phyloP scores from a whole-genome alignment of 441 rosid species.

The Kokia cookei region DNA sequence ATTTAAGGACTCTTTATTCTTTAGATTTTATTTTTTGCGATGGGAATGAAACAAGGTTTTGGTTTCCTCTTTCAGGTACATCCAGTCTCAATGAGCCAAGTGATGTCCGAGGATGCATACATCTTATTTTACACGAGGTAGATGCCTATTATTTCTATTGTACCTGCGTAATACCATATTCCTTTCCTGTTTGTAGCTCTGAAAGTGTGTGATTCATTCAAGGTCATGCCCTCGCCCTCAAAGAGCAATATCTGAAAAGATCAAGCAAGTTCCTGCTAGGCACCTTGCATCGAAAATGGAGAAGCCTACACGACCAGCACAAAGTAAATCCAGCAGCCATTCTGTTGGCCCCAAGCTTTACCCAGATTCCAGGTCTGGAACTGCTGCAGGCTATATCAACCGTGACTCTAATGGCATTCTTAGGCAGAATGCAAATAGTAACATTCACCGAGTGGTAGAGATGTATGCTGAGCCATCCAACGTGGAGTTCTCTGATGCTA shows the following conservation, averaged over 20 bases:
- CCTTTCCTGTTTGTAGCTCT: background rate
- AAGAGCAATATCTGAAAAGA: slow-evolving; percentile 29
- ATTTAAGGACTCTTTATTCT: background rate
- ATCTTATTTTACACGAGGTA: slow-evolving; percentile 86
- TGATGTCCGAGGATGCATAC: slow-evolving; percentile 93
- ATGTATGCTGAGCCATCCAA: slow-evolving; percentile 10
- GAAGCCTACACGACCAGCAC: slow-evolving; percentile 31
- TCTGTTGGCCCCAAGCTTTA: slow-evolving; percentile 18
- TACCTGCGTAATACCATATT: background rate
- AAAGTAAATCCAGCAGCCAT: slow-evolving; percentile 28
- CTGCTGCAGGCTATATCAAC: slow-evolving; percentile 4
- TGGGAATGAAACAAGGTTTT: background rate
- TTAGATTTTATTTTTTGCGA: background rate
- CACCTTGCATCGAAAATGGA: slow-evolving; percentile 26
- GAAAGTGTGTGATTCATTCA: background rate
- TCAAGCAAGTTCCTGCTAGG: slow-evolving; percentile 26
- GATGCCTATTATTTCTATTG: background rate
- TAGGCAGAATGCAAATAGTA: slow-evolving; percentile 16
- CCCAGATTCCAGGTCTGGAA: slow-evolving; percentile 17
- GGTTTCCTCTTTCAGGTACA: slow-evolving; percentile 32
- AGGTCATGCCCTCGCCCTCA: slow-evolving; percentile 74
- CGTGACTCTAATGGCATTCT: slow-evolving; percentile 8
- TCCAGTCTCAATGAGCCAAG: slow-evolving; percentile 68
- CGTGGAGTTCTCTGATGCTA: slow-evolving; percentile 47
- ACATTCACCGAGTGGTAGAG: slow-evolving; percentile 16